Base-by-base conservation (phyloP, 2,329 filamentous ascomycete species). In the Phaeosphaeriaceae sp. region DNA sequence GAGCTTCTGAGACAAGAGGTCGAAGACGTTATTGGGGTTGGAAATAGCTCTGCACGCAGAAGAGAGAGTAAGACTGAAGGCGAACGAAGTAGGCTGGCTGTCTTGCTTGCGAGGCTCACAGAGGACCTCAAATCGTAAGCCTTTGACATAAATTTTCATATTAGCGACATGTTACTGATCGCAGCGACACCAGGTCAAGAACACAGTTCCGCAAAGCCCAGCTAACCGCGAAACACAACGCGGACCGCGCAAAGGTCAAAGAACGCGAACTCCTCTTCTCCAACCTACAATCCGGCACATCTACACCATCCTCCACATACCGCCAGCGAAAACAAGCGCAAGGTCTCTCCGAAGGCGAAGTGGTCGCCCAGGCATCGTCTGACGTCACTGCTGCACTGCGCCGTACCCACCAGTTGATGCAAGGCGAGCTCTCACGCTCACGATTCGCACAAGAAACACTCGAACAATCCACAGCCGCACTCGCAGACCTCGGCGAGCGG, bases 391-490 rank as follows among this genome's bases (percentile, higher is more conserved):
- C 88, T 49, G 91, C 93, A 1, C 84, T 99, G 52, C 86, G 92
- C 60, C 85, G 93, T 60, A 96, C 94, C 6, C 93, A 98, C 78
- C 88, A 91, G 61, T 85, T 96, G 70, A 93, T 98, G 82, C 88
- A 91, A 63, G 84, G 88, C 4, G 93, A 97, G 81, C 86, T 99
- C 7, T 88, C 89, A 48, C 89, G 92, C 58, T 96, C 92, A 65
- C 89, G 91, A 69, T 98, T 96, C 74, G 94, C 94, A 19, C 90
- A 95, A 69, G 90, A 96, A 76, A 96, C 93, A 1, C 84, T 99
- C 56, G 88, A 89, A 60, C 89, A 95, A 80, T 93, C 90, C 1
- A 94, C 91, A 7, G 89, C 88, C 10, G 92, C 93, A 11, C 85
- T 99, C n/a, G 85, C 86, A 53, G 87, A 91, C 62, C 85, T 99